Percentiles rank a stretch among this genome's conserved stretches.
These are phyloP conservation scores for Chlorella sp. DNA, from an alignment of 139 green algal species.

Conservation along the genomic window DNA sequence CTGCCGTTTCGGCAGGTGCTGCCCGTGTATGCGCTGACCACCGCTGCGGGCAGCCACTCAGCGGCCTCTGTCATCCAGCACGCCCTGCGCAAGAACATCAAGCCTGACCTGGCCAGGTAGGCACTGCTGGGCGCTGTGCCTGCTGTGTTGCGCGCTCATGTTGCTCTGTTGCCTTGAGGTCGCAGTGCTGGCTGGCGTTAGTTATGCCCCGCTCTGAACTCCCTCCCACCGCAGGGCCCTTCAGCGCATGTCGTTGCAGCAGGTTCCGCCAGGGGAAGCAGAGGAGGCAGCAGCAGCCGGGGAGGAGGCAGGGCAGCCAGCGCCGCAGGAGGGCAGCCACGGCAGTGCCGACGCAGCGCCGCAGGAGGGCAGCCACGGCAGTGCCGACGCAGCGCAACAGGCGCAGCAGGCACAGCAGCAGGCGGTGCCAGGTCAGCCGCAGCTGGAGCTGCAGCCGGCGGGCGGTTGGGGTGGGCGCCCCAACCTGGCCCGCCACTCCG, in stretches of 20 bases:
- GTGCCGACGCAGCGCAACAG: not conserved
- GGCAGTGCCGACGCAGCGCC: not conserved
- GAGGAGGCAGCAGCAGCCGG: not conserved
- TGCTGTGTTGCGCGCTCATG: too few species aligned
- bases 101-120: constrained; percentile 16
- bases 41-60: constrained; percentile 30
- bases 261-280: not conserved
- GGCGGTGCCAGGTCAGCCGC: not conserved
- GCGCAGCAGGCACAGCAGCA: not conserved
- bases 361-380: not conserved
- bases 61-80: constrained; percentile 18
- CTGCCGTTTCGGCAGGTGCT: too few species aligned
- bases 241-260: constrained; percentile 9
- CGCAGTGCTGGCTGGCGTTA: too few species aligned
- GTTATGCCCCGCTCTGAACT: not conserved
- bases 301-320: not conserved
- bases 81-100: not conserved
- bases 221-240: not conserved
- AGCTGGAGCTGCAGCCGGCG: not conserved
- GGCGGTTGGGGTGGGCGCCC: not conserved
- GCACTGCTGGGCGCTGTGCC: not conserved
- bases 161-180: too few species aligned
- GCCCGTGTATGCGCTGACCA: constrained; percentile 44
- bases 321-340: not conserved
- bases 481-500: not conserved